phyloP scores from a whole-genome alignment of 345 rosid species.

The rapeseed (Brassica napus) region DNA sequence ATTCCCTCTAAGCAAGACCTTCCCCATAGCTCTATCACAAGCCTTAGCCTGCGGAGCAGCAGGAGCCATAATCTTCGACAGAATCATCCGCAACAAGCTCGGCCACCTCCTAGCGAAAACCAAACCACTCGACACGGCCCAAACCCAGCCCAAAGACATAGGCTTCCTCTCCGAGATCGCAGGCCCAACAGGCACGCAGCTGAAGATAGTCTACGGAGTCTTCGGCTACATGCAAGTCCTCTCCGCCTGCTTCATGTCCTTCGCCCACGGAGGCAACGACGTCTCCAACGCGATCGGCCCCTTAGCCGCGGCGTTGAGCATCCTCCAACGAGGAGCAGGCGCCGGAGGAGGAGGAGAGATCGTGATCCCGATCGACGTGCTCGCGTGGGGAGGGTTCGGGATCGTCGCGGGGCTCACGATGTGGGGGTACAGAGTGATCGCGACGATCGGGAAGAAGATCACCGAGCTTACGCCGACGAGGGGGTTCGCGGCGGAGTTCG shows the following conservation, averaged over 20 bases:
- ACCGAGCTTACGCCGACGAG: conserved; percentile 94
- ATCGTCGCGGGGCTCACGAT: conserved; percentile 82
- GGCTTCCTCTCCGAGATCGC: conserved; percentile 89
- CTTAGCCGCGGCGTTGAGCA: conserved; percentile 84
- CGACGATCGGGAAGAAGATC: conserved; percentile 95
- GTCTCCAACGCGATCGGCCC: conserved; percentile 98
- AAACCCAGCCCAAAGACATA: conserved; percentile 44
- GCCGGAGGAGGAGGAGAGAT: conserved; percentile 51
- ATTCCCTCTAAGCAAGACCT: conserved; percentile 75
- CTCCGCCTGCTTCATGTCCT: conserved; percentile 99
- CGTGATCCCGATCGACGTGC: conserved; percentile 76
- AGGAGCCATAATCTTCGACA: conserved; percentile 70
- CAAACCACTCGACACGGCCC: conserved; percentile 43
- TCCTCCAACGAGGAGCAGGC: conserved; percentile 65
- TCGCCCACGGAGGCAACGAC: conserved; percentile 94
- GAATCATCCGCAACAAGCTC: conserved; percentile 70
- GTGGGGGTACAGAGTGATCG: conserved; percentile 96
- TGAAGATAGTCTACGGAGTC: conserved; percentile 85
- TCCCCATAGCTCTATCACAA: conserved; percentile 62
- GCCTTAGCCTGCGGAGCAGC: conserved; percentile 78
- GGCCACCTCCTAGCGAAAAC: conserved; percentile 79
- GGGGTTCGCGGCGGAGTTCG: conserved; percentile 96
- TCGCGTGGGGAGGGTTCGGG: conserved; percentile 99
- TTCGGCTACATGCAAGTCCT: conserved; percentile 95
- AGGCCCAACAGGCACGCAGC: conserved; percentile 88